These are phyloP conservation scores for Wallacemonas rigidus DNA, from an alignment of 208 protist genomes.

Conservation along the genomic window DNA sequence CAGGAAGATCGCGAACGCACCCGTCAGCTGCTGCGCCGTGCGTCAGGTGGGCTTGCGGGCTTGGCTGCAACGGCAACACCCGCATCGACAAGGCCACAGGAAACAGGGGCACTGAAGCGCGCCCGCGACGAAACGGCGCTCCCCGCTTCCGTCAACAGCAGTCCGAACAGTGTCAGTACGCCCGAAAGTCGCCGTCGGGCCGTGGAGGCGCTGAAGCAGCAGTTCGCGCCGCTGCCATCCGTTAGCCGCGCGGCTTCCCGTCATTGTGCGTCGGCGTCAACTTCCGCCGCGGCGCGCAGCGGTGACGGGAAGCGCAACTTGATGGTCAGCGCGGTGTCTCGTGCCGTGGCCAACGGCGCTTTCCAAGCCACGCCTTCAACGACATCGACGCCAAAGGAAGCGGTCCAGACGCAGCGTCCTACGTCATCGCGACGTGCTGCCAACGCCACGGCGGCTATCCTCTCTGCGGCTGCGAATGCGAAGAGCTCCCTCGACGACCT, in stretches of 20 bases:
- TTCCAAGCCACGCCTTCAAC: background rate
- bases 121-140: background rate
- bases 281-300: background rate
- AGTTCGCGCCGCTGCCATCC: constrained; percentile 38
- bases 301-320: background rate
- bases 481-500: constrained; percentile 61
- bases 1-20: constrained; percentile 39
- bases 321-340: constrained; percentile 13
- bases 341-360: constrained; percentile 6
- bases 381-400: background rate
- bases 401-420: background rate
- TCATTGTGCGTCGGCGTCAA: background rate
- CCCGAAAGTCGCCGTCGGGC: constrained; percentile 16
- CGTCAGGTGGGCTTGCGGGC: constrained; percentile 7
- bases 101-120: constrained; percentile 1
- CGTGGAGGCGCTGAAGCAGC: constrained; percentile 26
- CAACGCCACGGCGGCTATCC: constrained; percentile 23
- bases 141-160: background rate
- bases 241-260: constrained; percentile 19
- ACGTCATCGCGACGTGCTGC: background rate
- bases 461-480: constrained; percentile 36
- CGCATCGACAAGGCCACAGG: background rate
- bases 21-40: constrained; percentile 39
- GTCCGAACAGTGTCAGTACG: background rate
- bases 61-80: constrained; percentile 1